Evolutionary conservation across 2,329 filamentous ascomycete species (phyloP).

Genomic region (Didymella pomorum): DNA sequence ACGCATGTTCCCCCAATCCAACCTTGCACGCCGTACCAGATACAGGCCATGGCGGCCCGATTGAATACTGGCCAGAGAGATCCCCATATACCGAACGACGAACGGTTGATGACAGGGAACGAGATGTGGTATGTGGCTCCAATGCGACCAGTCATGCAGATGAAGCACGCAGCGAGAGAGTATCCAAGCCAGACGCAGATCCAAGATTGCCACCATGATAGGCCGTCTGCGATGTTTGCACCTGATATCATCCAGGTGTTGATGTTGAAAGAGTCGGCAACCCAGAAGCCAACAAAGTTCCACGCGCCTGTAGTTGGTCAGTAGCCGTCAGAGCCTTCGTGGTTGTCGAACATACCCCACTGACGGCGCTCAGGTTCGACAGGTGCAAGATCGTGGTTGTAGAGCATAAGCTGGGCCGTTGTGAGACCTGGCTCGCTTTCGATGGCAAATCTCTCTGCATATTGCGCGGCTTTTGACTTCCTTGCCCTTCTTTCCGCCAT

Average conservation of each 20-base stretch:
- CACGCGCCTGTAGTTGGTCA: conserved; percentile 13
- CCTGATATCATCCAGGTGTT: conserved; percentile 96
- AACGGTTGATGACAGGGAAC: conserved; percentile 80
- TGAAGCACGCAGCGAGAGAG: conserved; percentile 75
- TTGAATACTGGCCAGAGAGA: conserved; percentile 89
- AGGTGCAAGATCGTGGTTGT: conserved; percentile 80
- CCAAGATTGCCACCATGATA: conserved; percentile 88
- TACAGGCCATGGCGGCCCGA: conserved; percentile 83
- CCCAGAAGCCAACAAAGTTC: conserved; percentile 23
- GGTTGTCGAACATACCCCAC: conserved; percentile 65
- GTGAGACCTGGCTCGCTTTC: conserved; percentile 79
- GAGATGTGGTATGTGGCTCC: conserved; percentile 88
- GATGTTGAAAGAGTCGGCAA: conserved; percentile 55
- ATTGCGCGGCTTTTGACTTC: conserved; percentile 49
- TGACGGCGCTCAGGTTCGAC: conserved; percentile 79
- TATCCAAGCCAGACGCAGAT: conserved; percentile 87
- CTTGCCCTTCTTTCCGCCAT: conserved; percentile 58
- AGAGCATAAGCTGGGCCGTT: conserved; percentile 83
- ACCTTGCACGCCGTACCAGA: conserved; percentile 86
- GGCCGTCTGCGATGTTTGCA: conserved; percentile 77
- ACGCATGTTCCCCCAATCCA: conserved; percentile 86
- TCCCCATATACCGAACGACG: conserved; percentile 89
- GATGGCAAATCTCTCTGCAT: conserved; percentile 70
- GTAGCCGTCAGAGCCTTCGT: neutral
- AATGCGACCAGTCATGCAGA: conserved; percentile 77